Percentiles rank a stretch among this genome's conserved stretches.
Conservation (phyloP, 768 basidiomycete genomes). For the Cystobasidium ongulense region DNA sequence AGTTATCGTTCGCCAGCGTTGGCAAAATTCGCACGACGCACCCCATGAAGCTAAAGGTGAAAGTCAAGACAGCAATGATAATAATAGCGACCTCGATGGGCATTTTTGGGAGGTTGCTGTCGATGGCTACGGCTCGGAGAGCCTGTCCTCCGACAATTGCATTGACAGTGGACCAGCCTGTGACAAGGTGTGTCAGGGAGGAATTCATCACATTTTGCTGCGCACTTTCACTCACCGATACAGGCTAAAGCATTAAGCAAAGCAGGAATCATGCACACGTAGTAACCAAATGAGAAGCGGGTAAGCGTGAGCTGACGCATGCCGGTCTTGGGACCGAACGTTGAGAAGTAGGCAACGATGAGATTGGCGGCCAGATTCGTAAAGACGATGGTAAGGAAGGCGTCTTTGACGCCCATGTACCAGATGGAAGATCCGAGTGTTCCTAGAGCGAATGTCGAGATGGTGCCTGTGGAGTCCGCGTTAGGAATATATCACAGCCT, state of each 20-base stretch:
- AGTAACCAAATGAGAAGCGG: slow-evolving; percentile 47
- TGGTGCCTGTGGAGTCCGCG: background rate
- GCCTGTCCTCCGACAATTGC: slow-evolving; percentile 42
- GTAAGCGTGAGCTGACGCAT: slow-evolving; percentile 20
- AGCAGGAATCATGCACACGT: slow-evolving; percentile 42
- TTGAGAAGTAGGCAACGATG: slow-evolving; percentile 8
- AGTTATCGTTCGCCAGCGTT: too few species aligned
- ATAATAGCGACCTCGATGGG: slow-evolving; percentile 49
- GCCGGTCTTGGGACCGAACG: slow-evolving; percentile 18
- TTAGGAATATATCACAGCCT: background rate
- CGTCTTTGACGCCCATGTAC: slow-evolving; percentile 46
- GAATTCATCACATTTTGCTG: too few species aligned
- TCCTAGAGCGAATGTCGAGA: slow-evolving; percentile 17
- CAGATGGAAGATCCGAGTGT: slow-evolving; percentile 9
- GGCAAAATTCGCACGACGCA: too few species aligned
- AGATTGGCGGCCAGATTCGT: slow-evolving; percentile 44
- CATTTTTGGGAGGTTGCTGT: slow-evolving; percentile 40
- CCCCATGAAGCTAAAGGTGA: slow-evolving; percentile 48
- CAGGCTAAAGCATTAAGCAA: slow-evolving; percentile 49
- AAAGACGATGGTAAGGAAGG: slow-evolving; percentile 48
- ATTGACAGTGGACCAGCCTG: slow-evolving; percentile 43
- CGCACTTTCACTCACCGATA: slow-evolving; percentile 44
- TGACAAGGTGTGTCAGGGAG: slow-evolving; percentile 42
- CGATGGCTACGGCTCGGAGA: slow-evolving; percentile 36
- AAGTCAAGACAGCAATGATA: slow-evolving; percentile 49